Conservation (phyloP, 495 filamentous ascomycete genomes). For the Astrothelium macrocarpum region DNA sequence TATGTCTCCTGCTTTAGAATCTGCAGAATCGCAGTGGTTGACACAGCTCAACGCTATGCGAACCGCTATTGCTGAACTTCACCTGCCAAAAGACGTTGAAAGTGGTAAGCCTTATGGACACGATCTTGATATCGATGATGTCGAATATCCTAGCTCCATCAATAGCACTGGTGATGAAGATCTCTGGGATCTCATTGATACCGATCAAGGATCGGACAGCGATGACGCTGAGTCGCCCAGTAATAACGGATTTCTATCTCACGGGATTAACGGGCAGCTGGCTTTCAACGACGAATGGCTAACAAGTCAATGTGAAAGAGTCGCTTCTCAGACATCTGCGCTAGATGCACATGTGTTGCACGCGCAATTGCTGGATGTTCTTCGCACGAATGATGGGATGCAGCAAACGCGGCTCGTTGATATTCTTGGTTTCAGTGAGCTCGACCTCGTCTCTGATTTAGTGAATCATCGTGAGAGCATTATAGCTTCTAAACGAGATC, state of each 20-base stretch:
- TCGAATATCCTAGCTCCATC: conserved; percentile 44
- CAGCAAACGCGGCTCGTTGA: conserved; percentile 85
- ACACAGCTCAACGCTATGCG: conserved; percentile 62
- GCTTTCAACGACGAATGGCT: conserved; percentile 48
- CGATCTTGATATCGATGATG: conserved; percentile 50
- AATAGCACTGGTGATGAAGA: conserved; percentile 52
- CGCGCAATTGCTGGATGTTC: conserved; percentile 58
- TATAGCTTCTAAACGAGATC: conserved; percentile 25
- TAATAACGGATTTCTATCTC: conserved; percentile 17
- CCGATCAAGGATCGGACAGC: conserved; percentile 49
- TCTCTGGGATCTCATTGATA: conserved; percentile 82
- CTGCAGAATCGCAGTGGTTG: conserved; percentile 50
- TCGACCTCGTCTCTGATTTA: conserved; percentile 80
- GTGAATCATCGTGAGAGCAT: conserved; percentile 64
- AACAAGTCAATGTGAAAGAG: conserved; percentile 47
- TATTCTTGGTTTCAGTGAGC: conserved; percentile 81
- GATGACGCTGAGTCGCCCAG: conserved; percentile 23
- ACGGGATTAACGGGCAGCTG: conserved; percentile 26
- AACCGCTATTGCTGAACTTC: conserved; percentile 58
- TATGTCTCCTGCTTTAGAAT: not conserved
- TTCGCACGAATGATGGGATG: conserved; percentile 70
- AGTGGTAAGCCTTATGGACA: conserved; percentile 41
- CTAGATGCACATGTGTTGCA: conserved; percentile 53
- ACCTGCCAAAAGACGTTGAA: conserved; percentile 37
- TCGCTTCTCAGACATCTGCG: conserved; percentile 51